These are phyloP conservation scores for Colletotrichum echinochloae DNA, from an alignment of 2,329 filamentous ascomycete species.

Conservation along the genomic window DNA sequence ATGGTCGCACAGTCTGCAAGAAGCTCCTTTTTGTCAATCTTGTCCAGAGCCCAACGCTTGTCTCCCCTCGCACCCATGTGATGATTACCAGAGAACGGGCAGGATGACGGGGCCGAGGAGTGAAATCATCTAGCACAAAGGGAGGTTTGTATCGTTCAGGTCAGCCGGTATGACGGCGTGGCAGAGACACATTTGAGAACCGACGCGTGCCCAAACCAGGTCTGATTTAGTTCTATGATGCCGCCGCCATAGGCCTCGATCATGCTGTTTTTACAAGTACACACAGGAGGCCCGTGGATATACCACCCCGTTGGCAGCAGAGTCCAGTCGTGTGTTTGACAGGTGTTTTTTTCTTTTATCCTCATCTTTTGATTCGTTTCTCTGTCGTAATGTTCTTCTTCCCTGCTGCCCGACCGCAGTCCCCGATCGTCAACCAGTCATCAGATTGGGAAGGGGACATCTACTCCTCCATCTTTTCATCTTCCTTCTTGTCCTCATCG, in stretches of 20 bases:
- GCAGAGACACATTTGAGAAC: background rate
- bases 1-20: background rate
- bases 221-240: constrained; percentile 44
- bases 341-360: constrained; percentile 33
- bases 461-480: constrained; percentile 93
- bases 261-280: constrained; percentile 42
- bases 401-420: background rate
- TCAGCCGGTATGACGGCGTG: background rate
- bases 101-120: background rate
- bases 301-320: constrained; percentile 5
- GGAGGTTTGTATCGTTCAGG: background rate
- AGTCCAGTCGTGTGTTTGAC: constrained; percentile 18
- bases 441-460: constrained; percentile 35
- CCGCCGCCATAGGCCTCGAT: constrained; percentile 40
- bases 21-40: no score
- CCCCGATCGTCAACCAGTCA: background rate
- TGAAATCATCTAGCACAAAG: background rate
- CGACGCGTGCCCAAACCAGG: constrained; percentile 12
- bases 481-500: constrained; percentile 66
- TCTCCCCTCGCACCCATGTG: background rate
- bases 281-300: constrained; percentile 22
- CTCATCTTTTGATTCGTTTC: constrained; percentile 17
- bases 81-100: background rate
- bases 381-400: constrained; percentile 22
- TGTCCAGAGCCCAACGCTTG: background rate